phyloP scores from a whole-genome alignment of 23 red algal species.

The Agarophyton chilense region DNA sequence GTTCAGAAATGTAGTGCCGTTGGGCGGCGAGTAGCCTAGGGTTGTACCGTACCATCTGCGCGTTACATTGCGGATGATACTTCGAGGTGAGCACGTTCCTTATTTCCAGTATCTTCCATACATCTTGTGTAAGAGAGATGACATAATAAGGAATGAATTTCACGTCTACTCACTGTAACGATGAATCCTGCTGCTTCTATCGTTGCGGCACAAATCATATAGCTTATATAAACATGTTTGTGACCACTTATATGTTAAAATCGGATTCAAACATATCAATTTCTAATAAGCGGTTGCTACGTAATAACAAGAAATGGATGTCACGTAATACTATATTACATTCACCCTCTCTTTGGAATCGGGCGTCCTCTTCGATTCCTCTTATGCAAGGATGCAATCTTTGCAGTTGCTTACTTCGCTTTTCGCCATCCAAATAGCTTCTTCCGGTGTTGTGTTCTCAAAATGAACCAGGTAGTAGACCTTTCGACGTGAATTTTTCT shows the following conservation, averaged over 20 bases:
- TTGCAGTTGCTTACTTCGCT: background rate
- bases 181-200: background rate
- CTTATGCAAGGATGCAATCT: background rate
- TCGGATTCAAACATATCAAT: too few relatives aligned
- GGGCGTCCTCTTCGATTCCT: background rate
- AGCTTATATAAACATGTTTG: too few relatives aligned
- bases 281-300: too few relatives aligned
- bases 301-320: background rate
- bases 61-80: too few relatives aligned
- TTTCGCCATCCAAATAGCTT: constrained; percentile 37
- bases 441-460: background rate
- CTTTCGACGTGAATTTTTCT: background rate
- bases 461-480: constrained; percentile 22
- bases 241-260: too few relatives aligned
- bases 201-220: too few relatives aligned
- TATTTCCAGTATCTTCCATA: too few relatives aligned
- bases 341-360: background rate
- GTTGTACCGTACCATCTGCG: too few relatives aligned
- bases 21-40: too few relatives aligned
- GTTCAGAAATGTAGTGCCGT: too few relatives aligned
- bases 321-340: background rate
- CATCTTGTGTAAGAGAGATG: background rate
- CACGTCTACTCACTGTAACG: background rate
- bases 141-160: background rate
- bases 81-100: too few relatives aligned